A percentile compares a stretch with the other conserved stretches of the same genome.
Conservation (phyloP, 169 alveolate genomes). For the Plasmodium gallinaceum region DNA sequence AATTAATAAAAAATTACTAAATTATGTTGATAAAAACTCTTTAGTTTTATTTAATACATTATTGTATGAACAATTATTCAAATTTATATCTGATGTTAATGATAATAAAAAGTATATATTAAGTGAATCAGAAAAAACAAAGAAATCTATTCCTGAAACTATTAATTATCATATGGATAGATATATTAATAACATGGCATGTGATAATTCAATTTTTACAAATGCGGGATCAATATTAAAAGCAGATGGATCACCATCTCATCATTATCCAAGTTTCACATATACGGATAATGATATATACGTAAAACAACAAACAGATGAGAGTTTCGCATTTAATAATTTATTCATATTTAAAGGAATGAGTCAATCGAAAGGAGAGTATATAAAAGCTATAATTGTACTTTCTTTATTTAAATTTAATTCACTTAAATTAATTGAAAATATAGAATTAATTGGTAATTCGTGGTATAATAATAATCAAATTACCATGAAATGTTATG, state of each 20-base stretch:
- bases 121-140: background rate
- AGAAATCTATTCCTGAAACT: background rate
- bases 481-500: conserved; percentile 34
- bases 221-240: conserved; percentile 9
- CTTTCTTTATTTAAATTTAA: conserved; percentile 17
- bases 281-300: conserved; percentile 25
- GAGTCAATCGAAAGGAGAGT: conserved; percentile 10
- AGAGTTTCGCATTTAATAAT: conserved; percentile 34
- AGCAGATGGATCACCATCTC: conserved; percentile 10
- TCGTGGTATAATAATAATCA: conserved; percentile 30
- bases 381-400: conserved; percentile 44
- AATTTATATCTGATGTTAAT: background rate
- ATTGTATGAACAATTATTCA: background rate
- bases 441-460: conserved; percentile 44
- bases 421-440: conserved; percentile 5
- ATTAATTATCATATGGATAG: background rate
- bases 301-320: conserved; percentile 34
- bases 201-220: conserved; percentile 3
- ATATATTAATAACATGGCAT: conserved; percentile 1
- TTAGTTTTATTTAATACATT: conserved; percentile 1
- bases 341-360: conserved; percentile 35
- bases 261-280: conserved; percentile 53
- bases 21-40: background rate
- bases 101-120: background rate
- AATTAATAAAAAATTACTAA: background rate